Conservation (phyloP, 148 eudicot genomes). For the Dysphania ambrosioides region DNA sequence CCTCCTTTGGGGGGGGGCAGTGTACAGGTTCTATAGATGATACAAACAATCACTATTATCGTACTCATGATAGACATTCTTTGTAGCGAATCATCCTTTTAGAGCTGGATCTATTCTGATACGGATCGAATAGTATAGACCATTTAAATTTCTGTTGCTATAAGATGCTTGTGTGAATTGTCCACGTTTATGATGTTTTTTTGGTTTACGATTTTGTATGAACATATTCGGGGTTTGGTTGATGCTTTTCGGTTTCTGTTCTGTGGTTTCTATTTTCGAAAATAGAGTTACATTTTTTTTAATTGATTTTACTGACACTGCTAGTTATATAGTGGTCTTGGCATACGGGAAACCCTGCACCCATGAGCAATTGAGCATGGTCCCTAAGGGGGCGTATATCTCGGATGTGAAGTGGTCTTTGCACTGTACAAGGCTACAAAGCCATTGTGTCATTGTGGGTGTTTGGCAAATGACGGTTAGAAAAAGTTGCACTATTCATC, state of each 20-base stretch:
- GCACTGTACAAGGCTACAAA: neutral
- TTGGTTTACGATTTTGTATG: neutral
- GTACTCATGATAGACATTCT: slow-evolving; percentile 1
- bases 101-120: neutral
- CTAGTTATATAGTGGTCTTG: neutral
- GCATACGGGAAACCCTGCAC: neutral
- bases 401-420: neutral
- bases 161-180: too few species aligned
- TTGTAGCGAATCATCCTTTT: slow-evolving; percentile 3
- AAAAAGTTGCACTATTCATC: too few species aligned
- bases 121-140: slow-evolving; percentile 2
- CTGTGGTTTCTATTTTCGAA: neutral
- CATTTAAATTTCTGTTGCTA: slow-evolving; percentile 11
- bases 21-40: slow-evolving; percentile 31
- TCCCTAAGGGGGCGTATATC: neutral
- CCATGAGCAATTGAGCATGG: neutral
- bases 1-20: neutral
- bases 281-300: too few species aligned
- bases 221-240: neutral
- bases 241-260: neutral
- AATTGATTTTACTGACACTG: neutral
- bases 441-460: too few species aligned
- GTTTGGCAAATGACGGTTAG: too few species aligned
- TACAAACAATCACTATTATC: neutral
- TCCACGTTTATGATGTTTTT: neutral